Conservation (phyloP, 2,329 filamentous ascomycete species). For the Fusarium sp. region DNA sequence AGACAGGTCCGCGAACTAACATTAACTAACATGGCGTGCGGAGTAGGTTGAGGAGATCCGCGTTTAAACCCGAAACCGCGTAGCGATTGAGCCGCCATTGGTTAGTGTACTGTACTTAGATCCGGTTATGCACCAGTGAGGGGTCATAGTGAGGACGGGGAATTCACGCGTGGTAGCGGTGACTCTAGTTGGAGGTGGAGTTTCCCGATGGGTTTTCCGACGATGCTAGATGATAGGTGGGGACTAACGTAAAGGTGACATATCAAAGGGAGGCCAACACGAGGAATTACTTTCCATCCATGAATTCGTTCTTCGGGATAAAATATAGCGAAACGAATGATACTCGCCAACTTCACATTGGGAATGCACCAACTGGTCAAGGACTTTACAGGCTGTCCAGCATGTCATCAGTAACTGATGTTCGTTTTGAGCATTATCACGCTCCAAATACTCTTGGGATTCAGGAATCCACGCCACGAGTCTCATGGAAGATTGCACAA, state of each 20-base stretch:
- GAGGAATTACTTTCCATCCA: background rate
- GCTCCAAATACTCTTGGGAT: constrained; percentile 4
- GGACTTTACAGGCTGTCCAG: background rate
- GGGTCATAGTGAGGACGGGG: background rate
- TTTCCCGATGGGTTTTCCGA: background rate
- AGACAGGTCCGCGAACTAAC: background rate
- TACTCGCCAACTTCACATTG: background rate
- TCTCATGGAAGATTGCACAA: constrained; percentile 21
- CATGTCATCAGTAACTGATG: background rate
- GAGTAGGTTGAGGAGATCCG: background rate
- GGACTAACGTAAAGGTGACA: background rate
- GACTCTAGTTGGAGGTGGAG: background rate
- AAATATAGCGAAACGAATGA: background rate
- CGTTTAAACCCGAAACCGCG: background rate
- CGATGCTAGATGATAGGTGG: background rate
- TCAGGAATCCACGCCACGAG: constrained; percentile 1
- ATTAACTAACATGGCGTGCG: background rate
- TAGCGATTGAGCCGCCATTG: background rate
- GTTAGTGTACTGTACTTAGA: background rate
- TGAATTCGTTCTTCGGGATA: background rate
- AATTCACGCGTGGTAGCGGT: background rate
- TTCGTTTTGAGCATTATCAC: constrained; percentile 21
- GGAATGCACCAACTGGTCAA: background rate
- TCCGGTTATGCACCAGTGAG: background rate
- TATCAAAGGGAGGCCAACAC: background rate